These are phyloP conservation scores for Cephaloascus albidus DNA, from an alignment of 805 yeast species.

Conservation along the genomic window DNA sequence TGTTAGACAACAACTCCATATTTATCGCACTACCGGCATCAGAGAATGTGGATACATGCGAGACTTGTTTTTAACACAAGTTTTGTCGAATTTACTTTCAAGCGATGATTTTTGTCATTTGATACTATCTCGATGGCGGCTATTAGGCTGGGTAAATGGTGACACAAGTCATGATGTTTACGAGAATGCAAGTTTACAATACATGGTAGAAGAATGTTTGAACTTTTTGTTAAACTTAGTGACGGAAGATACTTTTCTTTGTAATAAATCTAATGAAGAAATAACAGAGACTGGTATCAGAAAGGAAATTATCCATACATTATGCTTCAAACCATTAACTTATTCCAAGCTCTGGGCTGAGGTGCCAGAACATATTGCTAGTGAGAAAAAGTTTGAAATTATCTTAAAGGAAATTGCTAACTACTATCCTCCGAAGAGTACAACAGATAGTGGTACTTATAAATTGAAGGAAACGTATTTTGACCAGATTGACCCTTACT, in stretches of 20 bases:
- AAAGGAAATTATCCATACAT: slow-evolving; percentile 70
- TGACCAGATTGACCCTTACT: slow-evolving; percentile 50
- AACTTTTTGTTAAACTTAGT: slow-evolving; percentile 58
- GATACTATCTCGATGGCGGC: slow-evolving; percentile 61
- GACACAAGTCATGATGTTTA: slow-evolving; percentile 21
- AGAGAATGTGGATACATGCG: slow-evolving; percentile 77
- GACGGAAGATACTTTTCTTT: slow-evolving; percentile 56
- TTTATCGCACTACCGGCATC: slow-evolving; percentile 69
- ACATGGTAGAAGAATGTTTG: slow-evolving; percentile 74
- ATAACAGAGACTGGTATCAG: slow-evolving; percentile 41
- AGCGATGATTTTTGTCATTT: slow-evolving; percentile 51
- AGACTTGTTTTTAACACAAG: slow-evolving; percentile 68
- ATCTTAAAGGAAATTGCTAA: slow-evolving; percentile 22
- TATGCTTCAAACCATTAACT: slow-evolving; percentile 67
- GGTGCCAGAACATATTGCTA: slow-evolving; percentile 68
- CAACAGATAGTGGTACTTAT: slow-evolving; percentile 27
- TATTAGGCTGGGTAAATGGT: slow-evolving; percentile 44
- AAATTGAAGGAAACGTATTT: slow-evolving; percentile 24
- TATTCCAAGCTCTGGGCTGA: slow-evolving; percentile 61
- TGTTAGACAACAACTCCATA: slow-evolving; percentile 66
- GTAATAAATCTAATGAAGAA: slow-evolving; percentile 36
- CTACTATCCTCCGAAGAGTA: slow-evolving; percentile 20
- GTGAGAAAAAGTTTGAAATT: slow-evolving; percentile 65
- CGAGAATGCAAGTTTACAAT: slow-evolving; percentile 40
- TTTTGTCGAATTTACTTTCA: slow-evolving; percentile 38